These are phyloP conservation scores for Phytophthora pinifolia DNA, from an alignment of 352 stramenopile genomes.

Conservation along the genomic window DNA sequence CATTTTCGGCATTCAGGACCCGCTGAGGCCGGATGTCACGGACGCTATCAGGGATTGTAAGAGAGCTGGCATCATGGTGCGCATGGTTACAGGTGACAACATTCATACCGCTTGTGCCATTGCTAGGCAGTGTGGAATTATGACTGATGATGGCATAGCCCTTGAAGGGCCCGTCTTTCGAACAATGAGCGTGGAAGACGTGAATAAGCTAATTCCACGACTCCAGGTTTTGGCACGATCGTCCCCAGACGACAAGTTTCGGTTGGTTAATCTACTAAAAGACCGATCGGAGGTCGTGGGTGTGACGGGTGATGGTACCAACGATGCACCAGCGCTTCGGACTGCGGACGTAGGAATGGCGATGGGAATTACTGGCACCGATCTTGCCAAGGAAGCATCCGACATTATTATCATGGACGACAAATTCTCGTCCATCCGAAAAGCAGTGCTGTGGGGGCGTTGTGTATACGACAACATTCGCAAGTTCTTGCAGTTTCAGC, in stretches of 20 bases:
- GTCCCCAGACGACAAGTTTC: slow-evolving; percentile 97
- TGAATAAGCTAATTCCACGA: slow-evolving; percentile 60
- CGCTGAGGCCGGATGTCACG: slow-evolving; percentile 92
- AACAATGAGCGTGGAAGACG: slow-evolving; percentile 66
- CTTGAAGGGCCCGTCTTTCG: slow-evolving; percentile 94
- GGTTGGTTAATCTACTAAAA: slow-evolving; percentile 90
- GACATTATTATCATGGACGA: slow-evolving; percentile 91
- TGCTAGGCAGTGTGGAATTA: slow-evolving; percentile 95
- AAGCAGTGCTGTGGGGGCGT: slow-evolving; percentile 76
- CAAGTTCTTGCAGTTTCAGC: slow-evolving; percentile 85
- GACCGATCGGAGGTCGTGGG: slow-evolving; percentile 74
- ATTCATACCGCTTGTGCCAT: slow-evolving; percentile 97
- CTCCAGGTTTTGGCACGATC: slow-evolving; percentile 92
- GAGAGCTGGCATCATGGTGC: slow-evolving; percentile 96
- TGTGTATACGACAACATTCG: slow-evolving; percentile 87
- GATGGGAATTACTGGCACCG: slow-evolving; percentile 83
- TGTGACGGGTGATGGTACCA: slow-evolving; percentile 81
- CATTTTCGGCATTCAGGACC: slow-evolving; percentile 97
- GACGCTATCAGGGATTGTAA: slow-evolving; percentile 94
- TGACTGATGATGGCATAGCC: slow-evolving; percentile 86
- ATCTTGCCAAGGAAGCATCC: slow-evolving; percentile 80
- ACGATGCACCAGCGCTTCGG: slow-evolving; percentile 74
- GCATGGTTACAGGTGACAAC: slow-evolving; percentile 99
- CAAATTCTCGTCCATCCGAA: slow-evolving; percentile 82
- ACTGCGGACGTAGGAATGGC: slow-evolving; percentile 74